Percentiles rank a stretch among this genome's conserved stretches.
Evolutionary conservation across 83 land plant genomes (phyloP).

Genomic region (Diphasiastrum complanatum): DNA sequence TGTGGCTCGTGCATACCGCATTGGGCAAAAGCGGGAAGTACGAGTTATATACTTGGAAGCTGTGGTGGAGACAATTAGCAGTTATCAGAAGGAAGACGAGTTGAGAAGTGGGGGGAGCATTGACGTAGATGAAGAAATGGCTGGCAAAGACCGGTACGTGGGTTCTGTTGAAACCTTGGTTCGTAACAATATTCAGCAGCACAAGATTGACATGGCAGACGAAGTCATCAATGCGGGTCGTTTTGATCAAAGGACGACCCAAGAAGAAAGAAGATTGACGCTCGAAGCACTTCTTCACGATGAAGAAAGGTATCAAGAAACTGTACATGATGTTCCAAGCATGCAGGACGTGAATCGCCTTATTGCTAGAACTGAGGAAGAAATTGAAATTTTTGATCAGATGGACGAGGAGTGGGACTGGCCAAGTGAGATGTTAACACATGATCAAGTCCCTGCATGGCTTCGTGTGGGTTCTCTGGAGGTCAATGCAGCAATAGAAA

Average conservation of each 20-base stretch:
- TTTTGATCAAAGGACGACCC: constrained; percentile 99
- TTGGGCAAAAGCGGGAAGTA: constrained; percentile 97
- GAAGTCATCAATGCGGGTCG: constrained; percentile 99
- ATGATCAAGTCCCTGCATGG: constrained; percentile 87
- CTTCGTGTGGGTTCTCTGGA: constrained; percentile 83
- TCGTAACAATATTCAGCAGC: constrained; percentile 94
- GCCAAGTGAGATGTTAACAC: constrained; percentile 73
- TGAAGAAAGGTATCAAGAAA: constrained; percentile 97
- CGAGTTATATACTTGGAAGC: constrained; percentile 99
- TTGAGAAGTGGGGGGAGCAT: constrained; percentile 70
- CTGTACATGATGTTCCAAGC: constrained; percentile 96
- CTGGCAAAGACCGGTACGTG: constrained; percentile 95
- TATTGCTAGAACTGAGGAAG: constrained; percentile 96
- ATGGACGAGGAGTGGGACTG: constrained; percentile 97
- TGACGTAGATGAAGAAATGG: constrained; percentile 77
- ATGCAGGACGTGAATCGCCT: constrained; percentile 94
- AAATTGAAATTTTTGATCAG: constrained; percentile 89
- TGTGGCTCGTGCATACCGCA: constrained; percentile 98
- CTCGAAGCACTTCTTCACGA: constrained; percentile 91
- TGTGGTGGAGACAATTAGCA: constrained; percentile 85
- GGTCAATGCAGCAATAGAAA: constrained; percentile 63
- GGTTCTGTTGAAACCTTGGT: constrained; percentile 96
- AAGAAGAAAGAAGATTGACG: constrained; percentile 92
- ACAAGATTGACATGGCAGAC: constrained; percentile 99
- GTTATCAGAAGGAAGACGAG: constrained; percentile 94